A percentile compares a stretch with the other conserved stretches of the same genome.
Evolutionary conservation across 75 land plant genomes (phyloP).

Genomic region (Pinus tabuliformis): DNA sequence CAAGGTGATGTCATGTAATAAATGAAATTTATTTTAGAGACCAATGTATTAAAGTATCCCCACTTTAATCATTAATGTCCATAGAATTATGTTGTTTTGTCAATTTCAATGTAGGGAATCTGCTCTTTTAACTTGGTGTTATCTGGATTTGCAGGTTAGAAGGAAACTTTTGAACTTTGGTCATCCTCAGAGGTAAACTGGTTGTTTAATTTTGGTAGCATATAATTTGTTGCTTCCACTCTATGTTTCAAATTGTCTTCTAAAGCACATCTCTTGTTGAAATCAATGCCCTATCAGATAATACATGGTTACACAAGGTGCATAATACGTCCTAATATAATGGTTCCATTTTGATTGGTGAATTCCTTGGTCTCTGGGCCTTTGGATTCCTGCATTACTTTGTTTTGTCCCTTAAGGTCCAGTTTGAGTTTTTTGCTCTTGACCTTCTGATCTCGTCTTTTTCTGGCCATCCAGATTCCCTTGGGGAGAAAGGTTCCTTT

Average conservation of each 20-base stretch:
- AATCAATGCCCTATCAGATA: not conserved
- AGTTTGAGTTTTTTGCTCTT: too few relatives aligned
- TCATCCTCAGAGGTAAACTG: not conserved
- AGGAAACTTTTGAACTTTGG: not conserved
- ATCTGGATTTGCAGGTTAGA: not conserved
- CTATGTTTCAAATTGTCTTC: not conserved
- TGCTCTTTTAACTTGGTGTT: not conserved
- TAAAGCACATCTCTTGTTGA: not conserved
- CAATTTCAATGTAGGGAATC: not conserved
- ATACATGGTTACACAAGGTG: not conserved
- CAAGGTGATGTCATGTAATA: constrained; percentile 1
- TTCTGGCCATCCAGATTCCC: too few relatives aligned
- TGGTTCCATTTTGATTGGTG: not conserved
- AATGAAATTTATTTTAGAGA: not conserved
- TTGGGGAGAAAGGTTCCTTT: too few relatives aligned
- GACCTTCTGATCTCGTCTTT: too few relatives aligned
- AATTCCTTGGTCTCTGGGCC: not conserved
- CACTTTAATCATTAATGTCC: not conserved
- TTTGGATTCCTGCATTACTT: too few relatives aligned
- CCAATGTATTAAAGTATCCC: not conserved
- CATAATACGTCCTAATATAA: not conserved
- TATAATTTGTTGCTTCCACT: not conserved
- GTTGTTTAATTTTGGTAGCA: not conserved
- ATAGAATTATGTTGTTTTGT: not conserved
- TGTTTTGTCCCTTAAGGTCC: too few relatives aligned